Base-by-base conservation (phyloP, 192 early-diverging fungal genomes). In the Linnemannia elongata region DNA sequence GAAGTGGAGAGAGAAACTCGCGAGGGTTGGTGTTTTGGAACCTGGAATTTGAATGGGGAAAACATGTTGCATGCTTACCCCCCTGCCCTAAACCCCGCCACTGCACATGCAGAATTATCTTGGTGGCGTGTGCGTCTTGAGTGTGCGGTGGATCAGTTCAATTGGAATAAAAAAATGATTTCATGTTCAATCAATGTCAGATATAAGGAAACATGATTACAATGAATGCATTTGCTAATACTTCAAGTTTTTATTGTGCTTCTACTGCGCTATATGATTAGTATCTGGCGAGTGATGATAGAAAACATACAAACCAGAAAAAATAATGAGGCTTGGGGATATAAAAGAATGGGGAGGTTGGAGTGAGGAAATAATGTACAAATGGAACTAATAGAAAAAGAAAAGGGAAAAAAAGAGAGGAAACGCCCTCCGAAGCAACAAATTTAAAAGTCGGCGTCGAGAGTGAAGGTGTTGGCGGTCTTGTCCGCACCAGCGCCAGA, bases 381-480 rank as follows among this genome's bases (percentile, higher is more conserved):
- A 44, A n/a, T 69, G 36, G 69, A 69, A 69, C 35, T 44, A 42
- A 4, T 60, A 18, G 30, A 49, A 33, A 27, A 18, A 0, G 9
- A 52, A 15, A 33, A 36, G 20, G 41, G 20, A 45, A 20, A 39
- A 66, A 33, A 68, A 45, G 0, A 33, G 5, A 9, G 41, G 9
- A 66, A 42, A 71, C 10, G 69, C 20, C 10, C 41, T 33, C 17
- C 49, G 13, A 24, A 72, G 35, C 36, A 4, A 70, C 69, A n/a
- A 35, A 36, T 69, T 83, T 94, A 96, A 82, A 96, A 96, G 84
- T 96, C 96, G 72, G 95, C 95, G 79, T 96, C 95, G 27, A 96
- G 92, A 8, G 94, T 94, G 89, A 96, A 96, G 75, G 89, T 90
- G 82, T 95, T 93, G 35, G 90, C 88, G 33, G 87, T 88, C 76